A percentile compares a stretch with the other conserved stretches of the same genome.
Conservation (phyloP, 441 rosid species). For the Croton laevigatus region DNA sequence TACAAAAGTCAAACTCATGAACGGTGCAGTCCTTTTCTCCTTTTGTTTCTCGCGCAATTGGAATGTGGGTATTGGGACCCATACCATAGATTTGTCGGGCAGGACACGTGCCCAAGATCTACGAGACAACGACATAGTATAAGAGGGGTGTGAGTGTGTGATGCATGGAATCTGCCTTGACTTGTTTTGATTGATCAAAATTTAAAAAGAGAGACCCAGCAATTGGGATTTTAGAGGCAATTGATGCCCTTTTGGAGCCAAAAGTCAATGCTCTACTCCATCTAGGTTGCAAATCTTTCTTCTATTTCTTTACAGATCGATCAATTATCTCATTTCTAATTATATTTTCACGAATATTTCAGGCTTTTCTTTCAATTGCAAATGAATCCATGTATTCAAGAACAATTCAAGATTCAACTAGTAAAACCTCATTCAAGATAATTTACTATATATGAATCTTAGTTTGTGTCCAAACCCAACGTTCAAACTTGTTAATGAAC, state of each 20-base stretch:
- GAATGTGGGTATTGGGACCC: constrained; percentile 18
- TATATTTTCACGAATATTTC: too few species aligned
- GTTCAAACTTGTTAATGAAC: too few species aligned
- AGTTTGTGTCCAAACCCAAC: too few species aligned
- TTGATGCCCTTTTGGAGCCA: neutral
- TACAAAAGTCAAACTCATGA: constrained; percentile 13
- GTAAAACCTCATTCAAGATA: too few species aligned
- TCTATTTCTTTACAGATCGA: too few species aligned
- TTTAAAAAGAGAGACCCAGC: neutral
- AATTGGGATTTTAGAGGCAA: neutral
- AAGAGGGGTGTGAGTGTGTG: constrained; percentile 6
- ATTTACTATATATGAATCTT: too few species aligned
- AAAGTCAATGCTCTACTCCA: neutral
- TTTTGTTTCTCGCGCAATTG: too few species aligned
- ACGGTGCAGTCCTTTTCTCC: neutral
- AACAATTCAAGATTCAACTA: too few species aligned
- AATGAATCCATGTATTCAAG: too few species aligned
- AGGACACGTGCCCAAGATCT: constrained; percentile 33
- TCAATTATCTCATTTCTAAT: too few species aligned
- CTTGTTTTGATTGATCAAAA: neutral
- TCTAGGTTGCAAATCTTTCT: neutral
- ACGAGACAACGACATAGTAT: constrained; percentile 28
- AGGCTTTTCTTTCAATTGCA: too few species aligned
- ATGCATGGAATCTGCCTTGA: neutral
- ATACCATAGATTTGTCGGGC: constrained; percentile 29